Evolutionary conservation across 164 flowering plant genomes (phyloP).

Genomic region (Euptelea pleiosperma): DNA sequence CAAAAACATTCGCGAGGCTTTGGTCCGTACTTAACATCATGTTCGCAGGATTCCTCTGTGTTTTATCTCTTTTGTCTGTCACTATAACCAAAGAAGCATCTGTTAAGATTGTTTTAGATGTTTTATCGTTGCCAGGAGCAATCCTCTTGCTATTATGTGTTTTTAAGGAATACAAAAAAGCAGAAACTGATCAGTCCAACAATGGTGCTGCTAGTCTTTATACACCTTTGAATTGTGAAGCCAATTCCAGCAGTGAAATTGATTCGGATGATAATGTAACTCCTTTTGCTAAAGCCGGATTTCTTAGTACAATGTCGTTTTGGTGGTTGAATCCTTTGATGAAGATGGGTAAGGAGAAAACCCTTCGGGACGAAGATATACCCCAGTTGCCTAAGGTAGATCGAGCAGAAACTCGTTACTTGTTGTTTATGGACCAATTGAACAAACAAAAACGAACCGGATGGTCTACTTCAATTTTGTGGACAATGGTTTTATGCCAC

Average conservation of each 20-base stretch:
- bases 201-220: conserved; percentile 11
- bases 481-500: no score
- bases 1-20: conserved; percentile 23
- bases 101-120: conserved; percentile 27
- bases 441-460: conserved; percentile 16
- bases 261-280: conserved; percentile 12
- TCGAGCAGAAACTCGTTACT: conserved; percentile 36
- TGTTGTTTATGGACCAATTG: conserved; percentile 18
- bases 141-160: conserved; percentile 35
- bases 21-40: conserved; percentile 32
- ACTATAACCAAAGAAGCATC: conserved; percentile 14
- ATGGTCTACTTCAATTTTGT: conserved; percentile 17
- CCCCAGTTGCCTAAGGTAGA: conserved; percentile 32
- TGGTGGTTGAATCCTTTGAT: conserved; percentile 52
- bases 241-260: neutral
- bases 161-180: conserved; percentile 8
- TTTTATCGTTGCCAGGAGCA: no score
- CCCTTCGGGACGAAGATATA: conserved; percentile 31
- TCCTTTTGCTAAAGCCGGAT: no score
- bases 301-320: conserved; percentile 33
- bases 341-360: conserved; percentile 34
- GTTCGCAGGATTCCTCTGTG: conserved; percentile 34
- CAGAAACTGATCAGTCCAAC: conserved; percentile 1
- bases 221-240: conserved; percentile 16
- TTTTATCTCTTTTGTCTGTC: conserved; percentile 16